Base-by-base conservation (phyloP, 495 filamentous ascomycete genomes). In the Penicillium ochrochloron region DNA sequence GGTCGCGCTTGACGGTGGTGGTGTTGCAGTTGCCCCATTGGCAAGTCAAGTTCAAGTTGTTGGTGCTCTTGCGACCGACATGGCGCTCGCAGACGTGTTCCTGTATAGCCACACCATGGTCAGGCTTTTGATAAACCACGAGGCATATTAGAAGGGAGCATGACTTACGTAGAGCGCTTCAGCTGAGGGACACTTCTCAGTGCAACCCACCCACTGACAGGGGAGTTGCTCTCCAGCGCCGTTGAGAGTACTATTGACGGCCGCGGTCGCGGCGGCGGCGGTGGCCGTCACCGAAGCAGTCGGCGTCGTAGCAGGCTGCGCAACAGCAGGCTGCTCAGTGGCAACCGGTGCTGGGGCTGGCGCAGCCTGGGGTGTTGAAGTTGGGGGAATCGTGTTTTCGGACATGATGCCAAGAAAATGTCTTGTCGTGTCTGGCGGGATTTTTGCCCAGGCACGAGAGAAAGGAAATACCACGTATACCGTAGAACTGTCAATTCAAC, bases 71-170 rank as follows among this genome's bases (percentile, higher is more conserved):
- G 75, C 96, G 92, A 66, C 96, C 96, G 70, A 99, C 94, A 80
- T 99, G 96, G 72, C 91, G 92, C 76, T 99, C 96, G 81, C 96
- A 99, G 68, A 99, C 92, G 74, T 99, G 96, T 67, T 98, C 96
- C 94, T 99, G 21, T 61, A 11, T 12, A 37, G 25, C 50, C 46
- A 21, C 3, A 5, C 19, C 15, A 51, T 21, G 25, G 53, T 58
- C 63, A 59, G 48, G 53, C 25, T 0, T 59, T 33, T 60, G 17
- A 2, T 21, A 7, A n/a, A 42, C 15, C 2, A 5, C 14, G 11
- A 34, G 6, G 7, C 2, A 23, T 1, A 12, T 9, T 0, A 12
- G 27, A 25, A 2, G 27, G 19, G 41, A 54, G 46, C 58, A 54
- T 74, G 66, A 83, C 93, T 83, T 87, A 98, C 94, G 77, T 97